Percentiles rank a stretch among this genome's conserved stretches.
phyloP scores from a whole-genome alignment of 2,329 filamentous ascomycete species.

The Ambrosiella cleistominuta region DNA sequence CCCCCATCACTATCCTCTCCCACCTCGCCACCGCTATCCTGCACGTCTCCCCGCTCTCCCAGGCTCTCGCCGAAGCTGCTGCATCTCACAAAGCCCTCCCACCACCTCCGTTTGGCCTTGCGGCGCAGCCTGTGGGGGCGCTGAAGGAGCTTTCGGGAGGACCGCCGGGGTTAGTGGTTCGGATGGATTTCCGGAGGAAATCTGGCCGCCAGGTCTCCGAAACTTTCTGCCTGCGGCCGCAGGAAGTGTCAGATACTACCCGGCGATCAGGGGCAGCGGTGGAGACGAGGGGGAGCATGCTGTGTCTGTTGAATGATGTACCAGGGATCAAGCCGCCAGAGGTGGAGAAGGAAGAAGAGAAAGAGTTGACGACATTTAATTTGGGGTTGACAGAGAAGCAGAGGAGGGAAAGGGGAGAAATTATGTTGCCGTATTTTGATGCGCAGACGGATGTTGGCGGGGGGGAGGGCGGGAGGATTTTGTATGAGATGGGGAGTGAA shows the following conservation, averaged over 20 bases:
- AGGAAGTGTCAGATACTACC: not conserved
- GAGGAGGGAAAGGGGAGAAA: constrained; percentile 64
- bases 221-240: constrained; percentile 30
- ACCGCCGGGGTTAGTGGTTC: constrained; percentile 45
- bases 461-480: constrained; percentile 76
- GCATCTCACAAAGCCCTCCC: constrained; percentile 58
- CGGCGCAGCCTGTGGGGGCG: constrained; percentile 61
- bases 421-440: constrained; percentile 91
- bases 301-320: constrained; percentile 58
- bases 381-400: constrained; percentile 83
- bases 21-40: constrained; percentile 85
- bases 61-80: constrained; percentile 56
- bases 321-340: constrained; percentile 34
- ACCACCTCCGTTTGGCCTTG: constrained; percentile 62
- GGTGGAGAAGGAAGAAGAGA: constrained; percentile 35
- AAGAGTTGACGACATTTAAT: constrained; percentile 55
- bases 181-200: constrained; percentile 72
- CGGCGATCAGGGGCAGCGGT: not conserved
- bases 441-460: constrained; percentile 65
- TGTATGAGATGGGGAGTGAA: constrained; percentile 93
- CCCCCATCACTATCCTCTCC: constrained; percentile 52
- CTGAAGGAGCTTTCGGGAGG: constrained; percentile 31
- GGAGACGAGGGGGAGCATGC: constrained; percentile 18
- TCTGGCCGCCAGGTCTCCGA: constrained; percentile 65
- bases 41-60: constrained; percentile 51